Evolutionary conservation across 108 stramenopile species (phyloP).

Genomic region (Bacterosira constricta): DNA sequence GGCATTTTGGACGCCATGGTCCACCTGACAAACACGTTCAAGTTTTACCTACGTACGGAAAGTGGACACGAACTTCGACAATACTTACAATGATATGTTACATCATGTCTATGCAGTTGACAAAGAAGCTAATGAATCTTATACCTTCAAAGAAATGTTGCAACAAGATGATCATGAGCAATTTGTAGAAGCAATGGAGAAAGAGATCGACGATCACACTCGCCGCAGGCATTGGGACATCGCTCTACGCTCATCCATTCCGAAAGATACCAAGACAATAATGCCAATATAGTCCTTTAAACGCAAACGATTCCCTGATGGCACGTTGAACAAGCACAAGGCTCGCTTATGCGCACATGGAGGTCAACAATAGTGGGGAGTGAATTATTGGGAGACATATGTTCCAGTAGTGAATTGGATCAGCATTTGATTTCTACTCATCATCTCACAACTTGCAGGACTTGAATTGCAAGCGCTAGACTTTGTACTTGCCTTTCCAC

Average conservation of each 20-base stretch:
- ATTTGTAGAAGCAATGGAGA: conserved; percentile 2
- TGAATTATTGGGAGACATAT: conserved; percentile 53
- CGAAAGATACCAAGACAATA: conserved; percentile 14
- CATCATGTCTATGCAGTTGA: neutral
- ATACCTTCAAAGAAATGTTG: conserved; percentile 1
- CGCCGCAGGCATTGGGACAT: conserved; percentile 1
- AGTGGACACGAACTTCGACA: neutral
- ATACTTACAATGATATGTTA: neutral
- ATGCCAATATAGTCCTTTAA: conserved; percentile 23
- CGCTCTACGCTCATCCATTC: neutral
- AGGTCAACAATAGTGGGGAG: conserved; percentile 15
- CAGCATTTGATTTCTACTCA: conserved; percentile 15
- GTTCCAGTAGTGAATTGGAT: conserved; percentile 45
- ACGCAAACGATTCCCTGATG: conserved; percentile 6
- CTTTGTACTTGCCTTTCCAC: conserved; percentile 35
- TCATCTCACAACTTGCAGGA: neutral
- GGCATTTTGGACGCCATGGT: too few relatives aligned
- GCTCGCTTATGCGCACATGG: too few relatives aligned
- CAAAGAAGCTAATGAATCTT: neutral
- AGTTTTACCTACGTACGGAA: too few relatives aligned
- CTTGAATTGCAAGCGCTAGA: conserved; percentile 5
- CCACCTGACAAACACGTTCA: too few relatives aligned
- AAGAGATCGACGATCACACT: neutral
- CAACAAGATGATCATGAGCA: conserved; percentile 1
- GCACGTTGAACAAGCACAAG: neutral